phyloP scores from a whole-genome alignment of 2,329 filamentous ascomycete species.

The Aspergillus vadensis region DNA sequence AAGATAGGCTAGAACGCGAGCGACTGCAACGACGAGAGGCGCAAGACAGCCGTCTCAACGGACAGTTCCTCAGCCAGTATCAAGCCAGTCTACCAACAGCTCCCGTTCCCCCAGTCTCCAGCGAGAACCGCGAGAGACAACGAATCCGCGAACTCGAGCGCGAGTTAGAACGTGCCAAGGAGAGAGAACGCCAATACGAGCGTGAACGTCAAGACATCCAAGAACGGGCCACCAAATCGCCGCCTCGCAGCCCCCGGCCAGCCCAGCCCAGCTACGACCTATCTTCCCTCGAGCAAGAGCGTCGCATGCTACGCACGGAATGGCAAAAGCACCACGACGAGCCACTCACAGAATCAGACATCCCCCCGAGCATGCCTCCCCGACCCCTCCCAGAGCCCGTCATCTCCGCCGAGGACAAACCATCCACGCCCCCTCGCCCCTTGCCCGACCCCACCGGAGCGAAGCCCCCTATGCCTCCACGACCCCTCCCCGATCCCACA shows the following conservation, averaged over 20 bases:
- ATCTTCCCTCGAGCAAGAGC: slow-evolving; percentile 63
- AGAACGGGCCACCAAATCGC: slow-evolving; percentile 27
- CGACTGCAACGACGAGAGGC: slow-evolving; percentile 61
- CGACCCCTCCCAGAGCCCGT: slow-evolving; percentile 14
- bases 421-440: slow-evolving; percentile 30
- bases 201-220: slow-evolving; percentile 58
- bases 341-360: slow-evolving; percentile 11
- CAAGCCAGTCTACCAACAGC: slow-evolving; percentile 64
- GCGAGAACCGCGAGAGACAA: slow-evolving; percentile 60
- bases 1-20: slow-evolving; percentile 67
- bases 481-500: slow-evolving; percentile 52
- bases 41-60: slow-evolving; percentile 70
- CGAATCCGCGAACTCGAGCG: slow-evolving; percentile 80
- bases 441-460: slow-evolving; percentile 31
- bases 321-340: slow-evolving; percentile 51
- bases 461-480: slow-evolving; percentile 31
- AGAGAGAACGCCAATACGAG: slow-evolving; percentile 67
- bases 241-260: slow-evolving; percentile 34
- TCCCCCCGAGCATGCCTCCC: slow-evolving; percentile 11
- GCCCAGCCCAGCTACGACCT: slow-evolving; percentile 53
- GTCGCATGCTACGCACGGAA: slow-evolving; percentile 60
- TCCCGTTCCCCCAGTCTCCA: slow-evolving; percentile 38
- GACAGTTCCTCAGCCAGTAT: slow-evolving; percentile 86
- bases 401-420: neutral
- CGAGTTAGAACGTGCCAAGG: slow-evolving; percentile 67